Percentiles rank a stretch among this genome's conserved stretches.
Evolutionary conservation across 371 early-diverging fungal genomes (phyloP).

Genomic region (Rhizopus microsporus): DNA sequence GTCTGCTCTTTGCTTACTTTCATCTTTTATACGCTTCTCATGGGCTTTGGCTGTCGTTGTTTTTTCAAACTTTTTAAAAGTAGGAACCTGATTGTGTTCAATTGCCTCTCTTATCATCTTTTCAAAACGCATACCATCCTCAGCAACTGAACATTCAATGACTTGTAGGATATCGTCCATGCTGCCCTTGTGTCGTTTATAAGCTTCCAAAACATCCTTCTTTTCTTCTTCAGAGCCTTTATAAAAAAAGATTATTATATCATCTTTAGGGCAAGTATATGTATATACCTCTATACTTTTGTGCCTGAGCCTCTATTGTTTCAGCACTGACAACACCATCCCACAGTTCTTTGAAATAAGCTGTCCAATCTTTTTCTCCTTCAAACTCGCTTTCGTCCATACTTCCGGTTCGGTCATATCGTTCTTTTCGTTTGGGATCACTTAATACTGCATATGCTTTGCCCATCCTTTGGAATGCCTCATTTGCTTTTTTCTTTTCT

Average conservation of each 20-base stretch:
- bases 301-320: slow-evolving; percentile 71
- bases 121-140: slow-evolving; percentile 73
- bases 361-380: slow-evolving; percentile 74
- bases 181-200: slow-evolving; percentile 68
- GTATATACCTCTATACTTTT: slow-evolving; percentile 62
- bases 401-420: slow-evolving; percentile 75
- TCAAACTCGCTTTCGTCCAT: slow-evolving; percentile 43
- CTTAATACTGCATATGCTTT: slow-evolving; percentile 85
- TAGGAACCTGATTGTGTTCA: slow-evolving; percentile 49
- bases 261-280: background rate
- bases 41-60: slow-evolving; percentile 56
- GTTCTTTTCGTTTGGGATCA: slow-evolving; percentile 69
- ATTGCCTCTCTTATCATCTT: slow-evolving; percentile 69
- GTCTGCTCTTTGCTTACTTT: slow-evolving; percentile 57
- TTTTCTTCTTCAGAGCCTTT: slow-evolving; percentile 84
- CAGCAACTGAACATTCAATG: slow-evolving; percentile 64
- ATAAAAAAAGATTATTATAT: background rate
- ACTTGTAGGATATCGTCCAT: slow-evolving; percentile 69
- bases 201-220: slow-evolving; percentile 73
- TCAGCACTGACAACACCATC: slow-evolving; percentile 73
- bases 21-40: slow-evolving; percentile 52
- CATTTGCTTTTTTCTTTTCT: slow-evolving; percentile 73
- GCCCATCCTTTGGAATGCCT: slow-evolving; percentile 80
- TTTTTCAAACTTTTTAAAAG: slow-evolving; percentile 48
- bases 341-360: slow-evolving; percentile 85